Evolutionary conservation across 129 eudicot species (phyloP), one percentile per base, ranked within the genome.

Genomic region (Smallanthus sonchifolius): DNA sequence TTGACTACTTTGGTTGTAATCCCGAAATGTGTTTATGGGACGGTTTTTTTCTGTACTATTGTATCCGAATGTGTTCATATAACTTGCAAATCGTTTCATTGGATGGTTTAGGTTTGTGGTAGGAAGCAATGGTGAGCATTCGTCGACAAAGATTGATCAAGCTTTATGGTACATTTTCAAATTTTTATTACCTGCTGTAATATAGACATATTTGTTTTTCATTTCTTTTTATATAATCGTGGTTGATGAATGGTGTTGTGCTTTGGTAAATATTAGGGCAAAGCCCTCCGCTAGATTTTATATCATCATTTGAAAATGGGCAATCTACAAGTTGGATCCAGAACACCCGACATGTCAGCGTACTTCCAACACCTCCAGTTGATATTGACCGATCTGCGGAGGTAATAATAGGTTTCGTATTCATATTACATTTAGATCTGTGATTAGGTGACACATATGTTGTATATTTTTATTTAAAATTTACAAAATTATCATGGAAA

Each of bases 61-160:
- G 67, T 55, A 67, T 40, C 63, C 2, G 19, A 75, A 61, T 54
- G 55, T 55, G 78, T 37, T 17, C 44, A 51, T 71, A 64, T 78
- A 72, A 43, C 72, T 54, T 30, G 32, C 10, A 8, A 28, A 43
- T 72, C n/a, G 30, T 71, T n/a, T 70, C 35, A 19, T 37, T 61
- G 10, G 64, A 40, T 78, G 52, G 70, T 62, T 70, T 70, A 70
- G 72, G 77, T 37, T 79, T 79, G 60, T 42, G 72, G 67, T 63
- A 40, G 69, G 74, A 79, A 84, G 82, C 79, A 54, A 95, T 95
- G 99, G 99, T 95, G 90, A 95, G 99, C 94, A 88, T 95, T 73
- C 83, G 83, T 79, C 74, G 83, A 72, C 83, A 65, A 73, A 65
- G 83, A 72, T 35, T 79, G 83, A 79, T 79, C 78, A 79, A 79